These are phyloP conservation scores for Rheum nobile DNA, from an alignment of 148 eudicot species.

Conservation along the genomic window DNA sequence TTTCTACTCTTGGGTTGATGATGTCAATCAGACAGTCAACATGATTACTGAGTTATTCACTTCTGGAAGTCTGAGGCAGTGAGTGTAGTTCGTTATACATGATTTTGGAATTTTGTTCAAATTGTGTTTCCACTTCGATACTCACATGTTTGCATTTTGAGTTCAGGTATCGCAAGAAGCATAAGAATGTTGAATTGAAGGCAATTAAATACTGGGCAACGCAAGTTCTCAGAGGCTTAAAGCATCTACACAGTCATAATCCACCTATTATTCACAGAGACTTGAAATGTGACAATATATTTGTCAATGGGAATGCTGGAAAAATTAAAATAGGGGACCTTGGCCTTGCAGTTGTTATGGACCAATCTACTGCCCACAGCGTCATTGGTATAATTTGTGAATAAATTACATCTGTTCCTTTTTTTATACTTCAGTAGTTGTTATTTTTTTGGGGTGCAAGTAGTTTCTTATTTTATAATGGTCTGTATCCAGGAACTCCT, in stretches of 20 bases:
- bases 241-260: conserved; percentile 52
- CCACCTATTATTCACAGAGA: conserved; percentile 83
- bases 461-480: not conserved
- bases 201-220: conserved; percentile 84
- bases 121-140: not conserved
- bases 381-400: conserved; percentile 43
- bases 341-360: conserved; percentile 73
- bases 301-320: conserved; percentile 80
- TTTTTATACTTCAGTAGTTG: not conserved
- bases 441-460: not conserved
- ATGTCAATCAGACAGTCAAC: conserved; percentile 50
- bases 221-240: conserved; percentile 71
- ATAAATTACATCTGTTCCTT: too few species aligned
- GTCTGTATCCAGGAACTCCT: conserved; percentile 52
- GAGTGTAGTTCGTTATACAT: conserved; percentile 17
- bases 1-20: conserved; percentile 69
- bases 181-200: conserved; percentile 43
- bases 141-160: not conserved
- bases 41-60: conserved; percentile 78
- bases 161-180: conserved; percentile 65
- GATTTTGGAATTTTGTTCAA: not conserved
- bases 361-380: conserved; percentile 47
- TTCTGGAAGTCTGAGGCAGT: conserved; percentile 81
- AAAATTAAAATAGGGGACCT: conserved; percentile 85
- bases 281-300: conserved; percentile 75